Evolutionary conservation across 106 monocot species (phyloP).

Genomic region (Ottelia alismoides): DNA sequence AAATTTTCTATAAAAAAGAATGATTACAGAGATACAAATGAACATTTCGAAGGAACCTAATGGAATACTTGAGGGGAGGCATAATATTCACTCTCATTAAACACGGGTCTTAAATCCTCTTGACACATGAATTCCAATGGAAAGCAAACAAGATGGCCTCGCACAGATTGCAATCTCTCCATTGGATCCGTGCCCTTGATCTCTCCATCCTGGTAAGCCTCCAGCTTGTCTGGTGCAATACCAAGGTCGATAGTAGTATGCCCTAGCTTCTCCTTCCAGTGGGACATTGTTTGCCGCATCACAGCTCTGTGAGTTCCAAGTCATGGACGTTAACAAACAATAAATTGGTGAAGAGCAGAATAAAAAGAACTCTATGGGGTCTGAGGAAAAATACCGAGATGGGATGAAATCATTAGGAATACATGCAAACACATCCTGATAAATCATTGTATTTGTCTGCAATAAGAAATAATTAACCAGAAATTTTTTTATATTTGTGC

Average conservation of each 20-base stretch:
- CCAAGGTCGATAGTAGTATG: constrained; percentile 88
- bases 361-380: not conserved
- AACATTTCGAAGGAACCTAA: too few relatives aligned
- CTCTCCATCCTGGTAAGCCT: constrained; percentile 52
- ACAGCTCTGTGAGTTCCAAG: constrained; percentile 13
- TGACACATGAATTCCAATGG: constrained; percentile 89
- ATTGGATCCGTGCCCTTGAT: constrained; percentile 32
- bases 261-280: constrained; percentile 88
- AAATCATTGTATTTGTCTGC: constrained; percentile 57
- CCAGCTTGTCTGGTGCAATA: constrained; percentile 59
- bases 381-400: constrained; percentile 57
- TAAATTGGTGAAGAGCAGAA: not conserved
- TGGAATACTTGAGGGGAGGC: constrained; percentile 90
- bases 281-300: constrained; percentile 47
- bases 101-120: constrained; percentile 88
- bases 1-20: too few relatives aligned
- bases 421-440: constrained; percentile 94
- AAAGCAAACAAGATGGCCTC: constrained; percentile 86
- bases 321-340: not conserved
- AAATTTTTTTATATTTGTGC: too few relatives aligned
- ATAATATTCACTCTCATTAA: constrained; percentile 87
- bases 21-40: too few relatives aligned
- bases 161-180: constrained; percentile 55
- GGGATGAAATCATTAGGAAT: constrained; percentile 93
- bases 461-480: constrained; percentile 7